phyloP scores from a whole-genome alignment of 768 basidiomycete species.

The Strobilomyces confusus region DNA sequence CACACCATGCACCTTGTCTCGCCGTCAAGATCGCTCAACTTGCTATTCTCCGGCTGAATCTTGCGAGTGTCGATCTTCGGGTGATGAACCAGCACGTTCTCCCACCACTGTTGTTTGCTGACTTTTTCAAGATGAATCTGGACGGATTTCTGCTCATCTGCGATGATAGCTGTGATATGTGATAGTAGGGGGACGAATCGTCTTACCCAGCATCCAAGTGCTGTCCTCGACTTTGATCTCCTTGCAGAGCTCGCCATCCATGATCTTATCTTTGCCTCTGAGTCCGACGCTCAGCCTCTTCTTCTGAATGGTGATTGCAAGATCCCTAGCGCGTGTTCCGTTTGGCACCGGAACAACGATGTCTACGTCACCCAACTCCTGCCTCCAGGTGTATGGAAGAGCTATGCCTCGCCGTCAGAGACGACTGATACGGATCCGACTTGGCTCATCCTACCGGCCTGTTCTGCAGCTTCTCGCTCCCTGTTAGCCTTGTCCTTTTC shows the following conservation, averaged over 20 bases:
- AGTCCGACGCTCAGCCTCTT: slow-evolving; percentile 78
- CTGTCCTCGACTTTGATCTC: slow-evolving; percentile 96
- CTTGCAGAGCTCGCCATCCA: slow-evolving; percentile 88
- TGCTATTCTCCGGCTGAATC: slow-evolving; percentile 93
- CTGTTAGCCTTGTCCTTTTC: slow-evolving; percentile 63
- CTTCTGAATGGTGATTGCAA: slow-evolving; percentile 72
- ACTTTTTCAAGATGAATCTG: slow-evolving; percentile 82
- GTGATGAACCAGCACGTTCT: slow-evolving; percentile 90
- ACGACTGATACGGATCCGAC: slow-evolving; percentile 11
- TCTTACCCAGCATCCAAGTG: slow-evolving; percentile 90
- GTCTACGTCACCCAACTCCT: slow-evolving; percentile 85
- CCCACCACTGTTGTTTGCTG: slow-evolving; percentile 94
- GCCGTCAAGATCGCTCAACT: slow-evolving; percentile 91
- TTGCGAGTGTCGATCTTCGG: slow-evolving; percentile 96
- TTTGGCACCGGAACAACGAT: slow-evolving; percentile 79
- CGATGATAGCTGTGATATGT: slow-evolving; percentile 11
- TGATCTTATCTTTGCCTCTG: slow-evolving; percentile 80
- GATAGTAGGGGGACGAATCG: not conserved
- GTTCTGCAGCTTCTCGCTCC: slow-evolving; percentile 71
- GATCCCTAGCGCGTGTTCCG: slow-evolving; percentile 79
- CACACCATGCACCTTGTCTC: slow-evolving; percentile 74
- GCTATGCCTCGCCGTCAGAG: slow-evolving; percentile 41
- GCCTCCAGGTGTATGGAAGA: slow-evolving; percentile 89
- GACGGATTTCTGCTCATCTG: slow-evolving; percentile 76
- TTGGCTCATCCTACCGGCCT: slow-evolving; percentile 61